Base-by-base conservation (phyloP, 2,329 filamentous ascomycete species). In the Bipolaris bicolor region DNA sequence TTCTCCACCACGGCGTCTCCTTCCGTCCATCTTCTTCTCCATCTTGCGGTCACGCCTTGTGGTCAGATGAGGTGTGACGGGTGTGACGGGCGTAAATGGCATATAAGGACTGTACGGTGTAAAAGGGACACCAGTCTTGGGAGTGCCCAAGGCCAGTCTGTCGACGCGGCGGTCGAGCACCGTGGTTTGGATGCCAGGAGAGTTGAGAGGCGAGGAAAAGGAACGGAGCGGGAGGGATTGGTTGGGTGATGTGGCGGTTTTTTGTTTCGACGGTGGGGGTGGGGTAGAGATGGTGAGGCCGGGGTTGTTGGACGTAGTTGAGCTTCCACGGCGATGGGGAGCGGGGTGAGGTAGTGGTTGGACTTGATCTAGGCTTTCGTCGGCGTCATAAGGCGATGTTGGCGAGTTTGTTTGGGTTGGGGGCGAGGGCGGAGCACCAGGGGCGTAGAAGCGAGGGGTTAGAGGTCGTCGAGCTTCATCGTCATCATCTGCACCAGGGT, bases 101-200 rank as follows among this genome's bases (percentile, higher is more conserved):
- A 93, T 90, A 66, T 93, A 94, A 0, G 90, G 89, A 53, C 85
- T 87, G 75, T 93, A 93, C 1, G 90, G 90, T 20, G 89, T 90
- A 2, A 86, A 89, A 44, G 83, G 84, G 22, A 86, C 80, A 1
- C 83, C 85, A 0, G 81, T 82, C 18, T 77, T 76, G 0, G 87
- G 86, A 3, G 85, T 85, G 31, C 64, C 68, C 36, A 73, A 40
- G 4, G 57, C 49, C 1, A 78, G 62, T 48, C 70, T 67, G 11
- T 75, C 73, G 15, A 63, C 46, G 13, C 73, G 66, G 5, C 76
- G 66, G 57, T 79, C 77, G 0, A 82, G 67, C 20, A 79, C 78
- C 0, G 79, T 81, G 3, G 79, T 81, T 44, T 79, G 79, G 41
- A 76, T 64, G 55, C 76, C 64, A n/a, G 71, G 67, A 36, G 69